Evolutionary conservation across 768 basidiomycete genomes (phyloP).

Genomic region (Russula foetens): DNA sequence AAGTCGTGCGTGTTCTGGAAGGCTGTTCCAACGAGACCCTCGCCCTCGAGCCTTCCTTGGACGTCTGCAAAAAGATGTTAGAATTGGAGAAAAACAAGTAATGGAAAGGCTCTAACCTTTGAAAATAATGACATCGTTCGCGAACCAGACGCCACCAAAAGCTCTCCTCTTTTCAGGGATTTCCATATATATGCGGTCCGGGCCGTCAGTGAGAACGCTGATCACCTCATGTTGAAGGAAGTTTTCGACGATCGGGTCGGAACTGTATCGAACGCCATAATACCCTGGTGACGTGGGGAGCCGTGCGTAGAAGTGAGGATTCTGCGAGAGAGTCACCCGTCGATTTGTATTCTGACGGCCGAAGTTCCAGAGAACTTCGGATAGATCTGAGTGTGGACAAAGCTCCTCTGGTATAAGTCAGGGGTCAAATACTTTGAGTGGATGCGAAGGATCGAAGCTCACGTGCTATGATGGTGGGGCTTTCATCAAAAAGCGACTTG

Average conservation of each 20-base stretch:
- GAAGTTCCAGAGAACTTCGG: slow-evolving; percentile 14
- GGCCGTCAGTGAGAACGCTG: background rate
- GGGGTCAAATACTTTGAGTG: background rate
- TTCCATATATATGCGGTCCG: slow-evolving; percentile 1
- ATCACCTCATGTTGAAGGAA: background rate
- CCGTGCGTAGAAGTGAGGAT: slow-evolving; percentile 5
- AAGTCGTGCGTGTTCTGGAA: background rate
- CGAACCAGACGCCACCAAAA: slow-evolving; percentile 2
- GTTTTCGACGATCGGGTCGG: background rate
- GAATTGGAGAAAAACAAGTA: background rate
- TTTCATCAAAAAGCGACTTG: background rate
- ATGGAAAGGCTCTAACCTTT: background rate
- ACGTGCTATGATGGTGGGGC: background rate
- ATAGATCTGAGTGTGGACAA: background rate
- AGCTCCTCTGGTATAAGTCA: background rate
- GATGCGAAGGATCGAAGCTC: background rate
- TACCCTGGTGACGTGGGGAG: background rate
- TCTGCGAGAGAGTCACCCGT: slow-evolving; percentile 6
- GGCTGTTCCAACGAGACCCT: background rate
- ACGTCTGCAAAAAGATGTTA: background rate
- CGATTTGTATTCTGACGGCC: background rate
- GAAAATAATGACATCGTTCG: background rate
- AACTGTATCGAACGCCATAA: background rate
- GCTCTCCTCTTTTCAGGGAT: background rate
- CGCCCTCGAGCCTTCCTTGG: background rate